Evolutionary conservation across 768 basidiomycete species (phyloP).

Genomic region (Mycena chlorophos): DNA sequence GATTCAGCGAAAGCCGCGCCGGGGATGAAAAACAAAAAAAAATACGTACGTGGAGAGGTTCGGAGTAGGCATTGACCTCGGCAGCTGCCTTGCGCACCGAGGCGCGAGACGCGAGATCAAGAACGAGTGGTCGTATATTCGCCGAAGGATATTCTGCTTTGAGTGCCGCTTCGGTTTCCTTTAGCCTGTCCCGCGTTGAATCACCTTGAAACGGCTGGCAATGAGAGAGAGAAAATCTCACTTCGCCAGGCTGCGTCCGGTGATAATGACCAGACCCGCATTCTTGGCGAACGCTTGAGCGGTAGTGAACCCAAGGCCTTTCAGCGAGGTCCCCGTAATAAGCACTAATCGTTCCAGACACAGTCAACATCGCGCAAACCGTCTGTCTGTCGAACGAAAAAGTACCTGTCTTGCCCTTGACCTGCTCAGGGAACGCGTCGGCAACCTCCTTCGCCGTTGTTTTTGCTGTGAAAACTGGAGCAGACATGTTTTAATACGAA

Average conservation of each 20-base stretch:
- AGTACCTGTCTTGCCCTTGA: slow-evolving; percentile 8
- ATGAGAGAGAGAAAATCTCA: not conserved
- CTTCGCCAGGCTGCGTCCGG: slow-evolving; percentile 4
- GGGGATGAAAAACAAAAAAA: not conserved
- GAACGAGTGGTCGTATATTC: slow-evolving; percentile 4
- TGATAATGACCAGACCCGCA: slow-evolving; percentile 8
- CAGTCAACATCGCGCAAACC: not conserved
- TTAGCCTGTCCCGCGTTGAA: not conserved
- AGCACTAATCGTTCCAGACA: not conserved
- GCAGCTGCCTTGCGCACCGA: slow-evolving; percentile 8
- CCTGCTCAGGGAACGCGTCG: not conserved
- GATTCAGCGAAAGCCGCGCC: not conserved
- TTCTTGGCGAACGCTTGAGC: slow-evolving; percentile 3
- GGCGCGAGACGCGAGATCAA: slow-evolving; percentile 6
- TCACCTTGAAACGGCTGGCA: not conserved
- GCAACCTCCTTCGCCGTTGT: slow-evolving; percentile 9
- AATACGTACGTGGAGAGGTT: slow-evolving; percentile 2
- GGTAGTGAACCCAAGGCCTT: not conserved
- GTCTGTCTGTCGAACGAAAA: too few species aligned
- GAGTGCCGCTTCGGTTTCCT: not conserved
- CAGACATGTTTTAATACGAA: not conserved
- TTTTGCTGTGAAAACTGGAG: not conserved
- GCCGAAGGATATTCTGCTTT: slow-evolving; percentile 2
- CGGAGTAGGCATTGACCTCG: slow-evolving; percentile 9
- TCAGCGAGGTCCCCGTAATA: slow-evolving; percentile 4